Base-by-base conservation (phyloP, 1,139 yeast genomes). In the Saccharomyces pastorianus region DNA sequence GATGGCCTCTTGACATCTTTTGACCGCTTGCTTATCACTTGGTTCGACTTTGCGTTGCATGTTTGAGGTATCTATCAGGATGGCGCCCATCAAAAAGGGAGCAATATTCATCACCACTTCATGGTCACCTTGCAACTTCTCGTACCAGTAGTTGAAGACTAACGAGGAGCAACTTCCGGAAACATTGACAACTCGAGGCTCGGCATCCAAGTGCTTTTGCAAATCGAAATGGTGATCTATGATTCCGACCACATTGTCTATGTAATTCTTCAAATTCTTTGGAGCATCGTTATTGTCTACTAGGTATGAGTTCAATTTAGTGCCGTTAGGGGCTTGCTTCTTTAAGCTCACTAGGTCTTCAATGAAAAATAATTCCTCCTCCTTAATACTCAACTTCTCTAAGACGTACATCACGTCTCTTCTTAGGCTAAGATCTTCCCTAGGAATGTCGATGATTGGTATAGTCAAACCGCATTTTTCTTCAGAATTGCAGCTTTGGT, bases 211-310 rank as follows among this genome's bases (percentile, higher is more conserved):
- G 61, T 77, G 82, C 14, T 72, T 71, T 0, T 74, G 73, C 63
- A 86, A 90, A 64, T 89, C 96, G 6, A 76, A 86, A 67, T 91
- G 99, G 65, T 91, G 99, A 65, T 91, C 99, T 34, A 93, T 79
- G 11, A 93, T 81, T 0, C 84, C 84, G 0, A 71, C 71, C 0
- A 89, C 83, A 1, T 69, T 61, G 34, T 65, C 65, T 25, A 75
- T 61, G 46, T 71, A 56, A 54, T 66, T 41, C 55, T 62, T 54
- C 51, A 75, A 60, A 57, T 74, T 73, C 0, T 87, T 85, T 55
- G 86, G 87, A n/a, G 85, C 73, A 47, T 77, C 76, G 65, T 95
- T 90, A 69, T 90, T 97, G 66, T 91, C 99, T 3, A 91, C 96
- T 52, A 91, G 73, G 3, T 82, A 74, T 20, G 87, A 71, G 13